Evolutionary conservation across 2,329 filamentous ascomycete species (phyloP).

Genomic region (Colletotrichum coccodes): DNA sequence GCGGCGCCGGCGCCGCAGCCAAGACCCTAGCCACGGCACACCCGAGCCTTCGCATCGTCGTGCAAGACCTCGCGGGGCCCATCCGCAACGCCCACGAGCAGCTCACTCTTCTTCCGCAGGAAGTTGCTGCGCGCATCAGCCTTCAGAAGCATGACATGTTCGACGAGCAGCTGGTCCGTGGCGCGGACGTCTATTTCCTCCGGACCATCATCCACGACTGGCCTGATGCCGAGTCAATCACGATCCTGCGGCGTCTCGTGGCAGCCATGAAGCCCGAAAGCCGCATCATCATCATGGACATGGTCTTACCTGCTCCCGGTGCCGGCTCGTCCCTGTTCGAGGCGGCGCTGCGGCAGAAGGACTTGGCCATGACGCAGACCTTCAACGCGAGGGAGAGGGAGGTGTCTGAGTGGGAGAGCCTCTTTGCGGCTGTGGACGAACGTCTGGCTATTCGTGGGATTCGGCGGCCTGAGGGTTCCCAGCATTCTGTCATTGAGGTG

Average conservation of each 20-base stretch:
- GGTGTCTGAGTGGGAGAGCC: background rate
- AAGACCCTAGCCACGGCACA: slow-evolving; percentile 42
- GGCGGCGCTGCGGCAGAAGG: background rate
- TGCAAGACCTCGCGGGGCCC: slow-evolving; percentile 40
- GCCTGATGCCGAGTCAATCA: slow-evolving; percentile 48
- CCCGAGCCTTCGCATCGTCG: slow-evolving; percentile 42
- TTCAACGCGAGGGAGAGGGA: background rate
- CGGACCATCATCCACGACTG: slow-evolving; percentile 62
- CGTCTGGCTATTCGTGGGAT: background rate
- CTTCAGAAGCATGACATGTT: slow-evolving; percentile 39
- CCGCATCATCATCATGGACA: background rate
- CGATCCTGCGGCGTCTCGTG: slow-evolving; percentile 40
- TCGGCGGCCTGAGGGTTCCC: background rate
- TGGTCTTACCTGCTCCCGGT: background rate
- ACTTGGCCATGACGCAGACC: background rate
- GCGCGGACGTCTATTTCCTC: slow-evolving; percentile 55
- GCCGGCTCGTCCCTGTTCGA: background rate
- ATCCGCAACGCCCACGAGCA: slow-evolving; percentile 25
- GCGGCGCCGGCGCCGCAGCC: slow-evolving; percentile 42
- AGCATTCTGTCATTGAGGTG: background rate
- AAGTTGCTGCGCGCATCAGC: slow-evolving; percentile 28
- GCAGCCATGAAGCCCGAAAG: background rate
- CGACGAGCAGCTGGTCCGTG: slow-evolving; percentile 34
- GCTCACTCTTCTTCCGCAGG: slow-evolving; percentile 12
- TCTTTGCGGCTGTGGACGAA: background rate